Evolutionary conservation across 805 yeast genomes (phyloP).

Genomic region (Candida insectorum): DNA sequence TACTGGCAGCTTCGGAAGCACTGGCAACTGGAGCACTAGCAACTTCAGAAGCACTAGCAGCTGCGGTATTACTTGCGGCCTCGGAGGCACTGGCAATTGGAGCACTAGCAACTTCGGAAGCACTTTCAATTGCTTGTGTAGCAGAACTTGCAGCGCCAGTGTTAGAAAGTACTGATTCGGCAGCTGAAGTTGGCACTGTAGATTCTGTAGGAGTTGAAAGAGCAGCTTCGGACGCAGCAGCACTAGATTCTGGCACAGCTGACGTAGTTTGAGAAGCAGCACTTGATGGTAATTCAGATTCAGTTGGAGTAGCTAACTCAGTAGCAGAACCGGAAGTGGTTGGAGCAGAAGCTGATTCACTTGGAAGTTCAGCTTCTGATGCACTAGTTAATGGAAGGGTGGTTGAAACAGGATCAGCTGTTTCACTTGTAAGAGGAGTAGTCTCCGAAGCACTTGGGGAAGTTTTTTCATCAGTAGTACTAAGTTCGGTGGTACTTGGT

Average conservation of each 20-base stretch:
- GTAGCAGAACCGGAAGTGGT: slow-evolving; percentile 3
- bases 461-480: no score
- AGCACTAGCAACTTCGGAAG: slow-evolving; percentile 1
- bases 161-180: not conserved
- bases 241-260: slow-evolving; percentile 1
- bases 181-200: no score
- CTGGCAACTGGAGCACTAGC: slow-evolving; percentile 2
- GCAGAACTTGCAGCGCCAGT: slow-evolving; percentile 3
- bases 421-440: not conserved
- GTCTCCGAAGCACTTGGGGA: no score
- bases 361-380: not conserved
- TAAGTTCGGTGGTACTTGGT: no score
- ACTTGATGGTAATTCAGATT: not conserved
- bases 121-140: not conserved
- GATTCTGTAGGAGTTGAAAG: not conserved
- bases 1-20: slow-evolving; percentile 1
- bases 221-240: slow-evolving; percentile 2
- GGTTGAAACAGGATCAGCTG: not conserved
- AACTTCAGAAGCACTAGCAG: slow-evolving; percentile 1
- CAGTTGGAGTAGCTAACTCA: slow-evolving; percentile 5
- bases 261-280: slow-evolving; percentile 2
- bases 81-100: slow-evolving; percentile 2
- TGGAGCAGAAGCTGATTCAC: no score
- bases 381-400: not conserved
- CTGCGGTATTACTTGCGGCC: slow-evolving; percentile 4